These are phyloP conservation scores for Dalbergia cochinchinensis DNA, from an alignment of 306 rosid species.

Conservation along the genomic window DNA sequence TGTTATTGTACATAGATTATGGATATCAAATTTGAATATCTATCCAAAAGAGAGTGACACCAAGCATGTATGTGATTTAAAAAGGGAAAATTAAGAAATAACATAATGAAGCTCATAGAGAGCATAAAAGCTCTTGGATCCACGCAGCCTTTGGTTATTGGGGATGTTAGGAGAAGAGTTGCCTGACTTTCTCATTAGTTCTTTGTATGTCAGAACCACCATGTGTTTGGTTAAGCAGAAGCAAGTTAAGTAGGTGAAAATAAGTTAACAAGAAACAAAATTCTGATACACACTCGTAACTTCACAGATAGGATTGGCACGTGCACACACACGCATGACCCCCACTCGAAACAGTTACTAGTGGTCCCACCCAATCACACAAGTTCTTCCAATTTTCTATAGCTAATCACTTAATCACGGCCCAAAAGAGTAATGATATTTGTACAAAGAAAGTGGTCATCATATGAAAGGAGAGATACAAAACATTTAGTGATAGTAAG, in stretches of 20 bases:
- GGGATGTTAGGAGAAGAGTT: conserved; percentile 4
- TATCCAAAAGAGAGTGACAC: no score
- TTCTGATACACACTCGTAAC: conserved; percentile 16
- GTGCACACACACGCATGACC: conserved; percentile 38
- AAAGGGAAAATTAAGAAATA: not conserved
- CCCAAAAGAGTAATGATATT: no score
- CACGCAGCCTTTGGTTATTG: not conserved
- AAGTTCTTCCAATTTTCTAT: conserved; percentile 42
- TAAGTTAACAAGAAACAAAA: not conserved
- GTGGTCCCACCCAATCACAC: conserved; percentile 43
- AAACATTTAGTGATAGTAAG: no score
- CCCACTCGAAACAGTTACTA: conserved; percentile 1
- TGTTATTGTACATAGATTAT: no score
- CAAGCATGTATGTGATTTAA: not conserved
- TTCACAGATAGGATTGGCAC: conserved; percentile 44
- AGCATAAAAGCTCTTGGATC: conserved; percentile 40
- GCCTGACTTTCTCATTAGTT: conserved; percentile 39
- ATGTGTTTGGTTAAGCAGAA: not conserved
- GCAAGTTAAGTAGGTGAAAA: no score
- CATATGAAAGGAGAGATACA: no score
- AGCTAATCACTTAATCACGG: no score
- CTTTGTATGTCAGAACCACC: conserved; percentile 24
- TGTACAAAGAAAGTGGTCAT: no score
- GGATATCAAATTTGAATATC: no score
- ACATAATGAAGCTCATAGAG: not conserved